A percentile compares a stretch with the other conserved stretches of the same genome.
Conservation (phyloP, 805 yeast genomes). For the Wickerhamiella sergipiensis region DNA sequence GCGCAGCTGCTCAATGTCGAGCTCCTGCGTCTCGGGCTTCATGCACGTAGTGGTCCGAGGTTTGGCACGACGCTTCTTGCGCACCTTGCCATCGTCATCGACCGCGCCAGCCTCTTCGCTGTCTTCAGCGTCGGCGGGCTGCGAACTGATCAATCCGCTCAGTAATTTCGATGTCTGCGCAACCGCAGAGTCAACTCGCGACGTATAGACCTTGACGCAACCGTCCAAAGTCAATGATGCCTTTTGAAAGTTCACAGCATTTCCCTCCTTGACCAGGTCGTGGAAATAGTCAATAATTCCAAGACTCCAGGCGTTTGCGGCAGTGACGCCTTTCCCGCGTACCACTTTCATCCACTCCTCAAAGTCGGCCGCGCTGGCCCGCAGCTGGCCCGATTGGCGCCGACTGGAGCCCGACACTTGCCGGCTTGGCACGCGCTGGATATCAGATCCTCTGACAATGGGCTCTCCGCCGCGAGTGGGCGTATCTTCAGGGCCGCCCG, state of each 20-base stretch:
- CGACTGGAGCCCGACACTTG: not conserved
- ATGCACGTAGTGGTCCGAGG: too few relatives aligned
- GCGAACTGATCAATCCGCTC: conserved; percentile 45
- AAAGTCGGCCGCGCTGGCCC: conserved; percentile 27
- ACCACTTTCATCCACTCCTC: conserved; percentile 65
- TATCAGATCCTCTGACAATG: too few relatives aligned
- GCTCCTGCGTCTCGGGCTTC: conserved; percentile 20
- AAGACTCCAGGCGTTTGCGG: conserved; percentile 78
- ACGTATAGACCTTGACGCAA: conserved; percentile 82
- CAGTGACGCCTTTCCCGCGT: conserved; percentile 72
- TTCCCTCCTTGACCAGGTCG: conserved; percentile 47
- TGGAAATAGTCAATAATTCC: conserved; percentile 86
- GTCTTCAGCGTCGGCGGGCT: conserved; percentile 15
- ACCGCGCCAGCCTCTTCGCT: conserved; percentile 16
- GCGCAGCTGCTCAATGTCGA: conserved; percentile 22
- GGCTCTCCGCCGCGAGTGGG: not conserved
- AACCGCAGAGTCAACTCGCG: conserved; percentile 84
- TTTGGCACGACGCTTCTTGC: conserved; percentile 15
- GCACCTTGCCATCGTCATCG: conserved; percentile 15
- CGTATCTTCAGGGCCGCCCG: not conserved
- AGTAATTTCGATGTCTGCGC: conserved; percentile 76
- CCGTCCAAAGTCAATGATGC: conserved; percentile 91
- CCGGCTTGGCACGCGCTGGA: not conserved
- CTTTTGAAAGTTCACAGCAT: conserved; percentile 71
- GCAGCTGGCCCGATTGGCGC: not conserved